Conservation (phyloP, 352 stramenopile species). For the Phytophthora melonis region DNA sequence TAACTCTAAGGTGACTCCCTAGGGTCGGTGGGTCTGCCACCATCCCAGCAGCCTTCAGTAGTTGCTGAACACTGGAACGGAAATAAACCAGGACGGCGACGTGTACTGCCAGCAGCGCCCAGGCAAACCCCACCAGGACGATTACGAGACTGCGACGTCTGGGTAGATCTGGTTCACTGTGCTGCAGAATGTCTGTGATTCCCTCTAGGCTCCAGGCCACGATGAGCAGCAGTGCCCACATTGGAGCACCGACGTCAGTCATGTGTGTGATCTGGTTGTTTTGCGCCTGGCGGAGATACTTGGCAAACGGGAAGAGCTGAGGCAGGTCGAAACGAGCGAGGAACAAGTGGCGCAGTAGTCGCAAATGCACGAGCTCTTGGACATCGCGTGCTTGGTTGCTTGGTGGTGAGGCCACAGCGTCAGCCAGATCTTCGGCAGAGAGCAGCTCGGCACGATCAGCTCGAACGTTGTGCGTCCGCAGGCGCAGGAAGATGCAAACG, state of each 20-base stretch:
- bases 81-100: constrained; percentile 51
- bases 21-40: constrained; percentile 10
- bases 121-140: constrained; percentile 42
- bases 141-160: constrained; percentile 36
- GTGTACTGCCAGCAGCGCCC: constrained; percentile 42
- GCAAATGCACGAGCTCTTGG: constrained; percentile 39
- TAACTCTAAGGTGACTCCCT: constrained; percentile 12
- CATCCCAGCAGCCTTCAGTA: constrained; percentile 44
- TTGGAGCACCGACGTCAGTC: constrained; percentile 70
- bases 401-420: constrained; percentile 16
- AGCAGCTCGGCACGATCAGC: constrained; percentile 53
- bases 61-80: constrained; percentile 35
- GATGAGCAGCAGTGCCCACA: constrained; percentile 56
- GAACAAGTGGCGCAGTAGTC: constrained; percentile 55
- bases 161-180: constrained; percentile 1
- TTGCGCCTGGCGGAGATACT: constrained; percentile 73
- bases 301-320: constrained; percentile 70
- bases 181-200: constrained; percentile 15
- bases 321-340: constrained; percentile 47
- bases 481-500: constrained; percentile 50
- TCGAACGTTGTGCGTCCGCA: constrained; percentile 44
- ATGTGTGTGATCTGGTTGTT: constrained; percentile 83
- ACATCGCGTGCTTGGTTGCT: neutral
- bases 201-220: constrained; percentile 53
- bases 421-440: constrained; percentile 37